Evolutionary conservation across 352 stramenopile species (phyloP).

Genomic region (Pythium periplocum): DNA sequence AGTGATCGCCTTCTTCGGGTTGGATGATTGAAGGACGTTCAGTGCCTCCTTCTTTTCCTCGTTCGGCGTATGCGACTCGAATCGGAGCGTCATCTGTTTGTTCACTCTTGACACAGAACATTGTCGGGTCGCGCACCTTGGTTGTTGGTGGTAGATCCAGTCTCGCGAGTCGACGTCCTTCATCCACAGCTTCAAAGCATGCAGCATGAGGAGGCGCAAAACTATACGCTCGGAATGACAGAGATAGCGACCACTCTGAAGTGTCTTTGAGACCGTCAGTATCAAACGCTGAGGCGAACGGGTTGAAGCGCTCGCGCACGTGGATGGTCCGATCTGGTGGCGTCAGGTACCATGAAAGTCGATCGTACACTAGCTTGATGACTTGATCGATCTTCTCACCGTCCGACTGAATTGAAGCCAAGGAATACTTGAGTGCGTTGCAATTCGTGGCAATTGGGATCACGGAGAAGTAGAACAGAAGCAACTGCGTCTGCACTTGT

Average conservation of each 20-base stretch:
- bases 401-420: constrained; percentile 30
- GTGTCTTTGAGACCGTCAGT: neutral
- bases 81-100: constrained; percentile 26
- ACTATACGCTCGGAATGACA: constrained; percentile 37
- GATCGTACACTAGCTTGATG: constrained; percentile 16
- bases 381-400: constrained; percentile 21
- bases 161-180: constrained; percentile 9
- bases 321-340: constrained; percentile 23
- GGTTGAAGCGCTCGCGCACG: constrained; percentile 26
- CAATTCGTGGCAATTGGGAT: constrained; percentile 40
- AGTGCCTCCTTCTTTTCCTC: neutral
- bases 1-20: constrained; percentile 19
- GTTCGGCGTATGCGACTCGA: constrained; percentile 32
- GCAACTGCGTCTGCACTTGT: constrained; percentile 22
- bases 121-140: constrained; percentile 2
- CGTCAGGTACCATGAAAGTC: constrained; percentile 26
- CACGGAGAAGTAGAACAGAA: constrained; percentile 41
- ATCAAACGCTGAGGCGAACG: constrained; percentile 28
- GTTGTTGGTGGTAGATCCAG: constrained; percentile 6
- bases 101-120: constrained; percentile 30
- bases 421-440: constrained; percentile 44
- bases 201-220: constrained; percentile 22
- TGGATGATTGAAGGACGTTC: constrained; percentile 19
- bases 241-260: constrained; percentile 14
- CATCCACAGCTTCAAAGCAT: constrained; percentile 22